Evolutionary conservation across 352 stramenopile genomes (phyloP).

Genomic region (Phytophthora boehmeriae): DNA sequence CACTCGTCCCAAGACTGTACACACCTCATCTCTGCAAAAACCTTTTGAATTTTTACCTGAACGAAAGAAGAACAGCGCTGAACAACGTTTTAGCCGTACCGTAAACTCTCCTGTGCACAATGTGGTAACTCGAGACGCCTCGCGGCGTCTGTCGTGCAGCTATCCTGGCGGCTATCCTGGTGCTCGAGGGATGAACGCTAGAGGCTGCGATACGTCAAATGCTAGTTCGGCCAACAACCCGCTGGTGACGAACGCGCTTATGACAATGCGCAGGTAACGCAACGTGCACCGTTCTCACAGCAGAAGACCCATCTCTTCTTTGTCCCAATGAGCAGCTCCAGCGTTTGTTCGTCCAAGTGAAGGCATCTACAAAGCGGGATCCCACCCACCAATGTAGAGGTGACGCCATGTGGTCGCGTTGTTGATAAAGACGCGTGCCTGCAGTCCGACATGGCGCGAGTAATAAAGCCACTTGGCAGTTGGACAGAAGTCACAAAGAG

Average conservation of each 20-base stretch:
- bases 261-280: constrained; percentile 33
- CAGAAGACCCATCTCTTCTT: too few species aligned
- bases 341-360: too few species aligned
- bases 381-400: too few species aligned
- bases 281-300: too few species aligned
- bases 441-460: too few species aligned
- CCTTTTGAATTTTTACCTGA: constrained; percentile 8
- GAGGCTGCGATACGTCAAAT: constrained; percentile 48
- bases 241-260: constrained; percentile 50
- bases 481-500: too few species aligned
- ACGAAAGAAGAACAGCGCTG: background rate
- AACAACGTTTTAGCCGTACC: background rate
- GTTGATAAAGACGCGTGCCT: too few species aligned
- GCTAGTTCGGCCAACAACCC: constrained; percentile 57
- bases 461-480: too few species aligned
- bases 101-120: background rate
- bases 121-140: constrained; percentile 1
- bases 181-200: constrained; percentile 16
- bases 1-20: constrained; percentile 7
- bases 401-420: too few species aligned
- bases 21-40: constrained; percentile 2
- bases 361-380: too few species aligned
- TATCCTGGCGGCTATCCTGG: constrained; percentile 12
- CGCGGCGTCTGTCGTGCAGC: constrained; percentile 3
- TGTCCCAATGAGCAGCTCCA: too few species aligned